Evolutionary conservation across 2,329 filamentous ascomycete species (phyloP).

Genomic region (Ceratocystis alfenasii): DNA sequence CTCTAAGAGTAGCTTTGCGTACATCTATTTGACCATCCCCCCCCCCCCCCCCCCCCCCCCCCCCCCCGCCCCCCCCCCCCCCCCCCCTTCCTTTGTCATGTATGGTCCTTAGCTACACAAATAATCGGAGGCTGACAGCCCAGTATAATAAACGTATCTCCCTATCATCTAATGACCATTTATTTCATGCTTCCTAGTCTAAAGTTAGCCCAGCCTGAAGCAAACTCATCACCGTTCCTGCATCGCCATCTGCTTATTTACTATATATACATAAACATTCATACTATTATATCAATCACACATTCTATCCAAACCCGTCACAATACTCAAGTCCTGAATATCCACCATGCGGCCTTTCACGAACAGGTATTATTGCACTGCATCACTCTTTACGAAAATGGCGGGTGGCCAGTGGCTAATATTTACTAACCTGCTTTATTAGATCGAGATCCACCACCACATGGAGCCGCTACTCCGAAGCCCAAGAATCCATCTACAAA

Average conservation of each 20-base stretch:
- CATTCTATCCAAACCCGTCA: not conserved
- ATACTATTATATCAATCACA: not conserved
- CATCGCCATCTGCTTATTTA: constrained; percentile 1
- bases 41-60: not conserved
- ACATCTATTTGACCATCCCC: not conserved
- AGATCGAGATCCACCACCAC: constrained; percentile 14
- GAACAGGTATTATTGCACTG: not conserved
- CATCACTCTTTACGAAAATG: not conserved
- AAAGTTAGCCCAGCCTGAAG: not conserved
- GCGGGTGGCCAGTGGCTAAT: not conserved
- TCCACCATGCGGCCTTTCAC: constrained; percentile 7
- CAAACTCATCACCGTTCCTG: not conserved
- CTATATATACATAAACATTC: constrained; percentile 1
- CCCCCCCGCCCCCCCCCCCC: not conserved
- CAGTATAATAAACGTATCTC: not conserved
- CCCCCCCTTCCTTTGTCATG: not conserved
- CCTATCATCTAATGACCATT: not conserved
- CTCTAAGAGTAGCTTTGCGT: not conserved
- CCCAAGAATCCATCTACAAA: constrained; percentile 12
- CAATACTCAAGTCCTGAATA: not conserved
- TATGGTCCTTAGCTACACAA: not conserved
- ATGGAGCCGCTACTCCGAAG: constrained; percentile 17
- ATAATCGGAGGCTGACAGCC: not conserved
- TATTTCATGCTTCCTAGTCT: not conserved
- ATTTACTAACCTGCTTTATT: not conserved